A percentile compares a stretch with the other conserved stretches of the same genome.
Conservation (phyloP, 2,329 filamentous ascomycete species). For the Cytospora piceae region DNA sequence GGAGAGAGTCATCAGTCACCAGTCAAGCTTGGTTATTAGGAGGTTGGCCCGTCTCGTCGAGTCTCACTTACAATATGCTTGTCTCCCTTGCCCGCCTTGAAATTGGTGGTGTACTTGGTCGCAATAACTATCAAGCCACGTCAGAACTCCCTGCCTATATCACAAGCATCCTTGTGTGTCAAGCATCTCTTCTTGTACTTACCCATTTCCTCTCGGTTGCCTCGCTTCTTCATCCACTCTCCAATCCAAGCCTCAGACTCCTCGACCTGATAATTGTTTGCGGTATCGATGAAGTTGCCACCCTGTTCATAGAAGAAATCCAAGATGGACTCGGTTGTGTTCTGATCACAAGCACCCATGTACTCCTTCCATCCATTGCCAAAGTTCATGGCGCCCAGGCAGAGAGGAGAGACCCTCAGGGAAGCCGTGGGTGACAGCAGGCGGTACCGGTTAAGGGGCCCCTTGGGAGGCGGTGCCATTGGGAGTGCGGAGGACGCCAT, state of each 20-base stretch:
- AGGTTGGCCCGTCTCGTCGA: background rate
- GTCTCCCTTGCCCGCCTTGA: slow-evolving; percentile 45
- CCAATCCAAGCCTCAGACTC: slow-evolving; percentile 68
- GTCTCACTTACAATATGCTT: slow-evolving; percentile 41
- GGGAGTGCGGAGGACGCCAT: slow-evolving; percentile 40
- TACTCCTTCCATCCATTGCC: slow-evolving; percentile 53
- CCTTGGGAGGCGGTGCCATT: slow-evolving; percentile 55
- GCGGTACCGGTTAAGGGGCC: slow-evolving; percentile 66
- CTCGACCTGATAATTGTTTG: slow-evolving; percentile 68
- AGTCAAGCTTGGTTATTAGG: background rate
- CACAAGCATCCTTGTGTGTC: background rate
- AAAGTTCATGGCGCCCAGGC: slow-evolving; percentile 63
- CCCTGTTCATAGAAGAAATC: slow-evolving; percentile 66
- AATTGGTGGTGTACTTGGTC: slow-evolving; percentile 70
- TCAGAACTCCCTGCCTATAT: background rate
- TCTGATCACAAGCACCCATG: slow-evolving; percentile 69
- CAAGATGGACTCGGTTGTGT: slow-evolving; percentile 64
- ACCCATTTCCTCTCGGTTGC: slow-evolving; percentile 68
- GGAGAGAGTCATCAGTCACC: background rate
- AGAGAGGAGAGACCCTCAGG: slow-evolving; percentile 69
- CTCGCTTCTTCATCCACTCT: slow-evolving; percentile 69
- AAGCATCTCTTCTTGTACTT: slow-evolving; percentile 29
- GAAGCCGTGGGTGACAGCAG: slow-evolving; percentile 68
- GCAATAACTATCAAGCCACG: slow-evolving; percentile 55
- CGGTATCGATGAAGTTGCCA: slow-evolving; percentile 76